Base-by-base conservation (phyloP, 2,329 filamentous ascomycete species). In the Colletotrichum lupini region DNA sequence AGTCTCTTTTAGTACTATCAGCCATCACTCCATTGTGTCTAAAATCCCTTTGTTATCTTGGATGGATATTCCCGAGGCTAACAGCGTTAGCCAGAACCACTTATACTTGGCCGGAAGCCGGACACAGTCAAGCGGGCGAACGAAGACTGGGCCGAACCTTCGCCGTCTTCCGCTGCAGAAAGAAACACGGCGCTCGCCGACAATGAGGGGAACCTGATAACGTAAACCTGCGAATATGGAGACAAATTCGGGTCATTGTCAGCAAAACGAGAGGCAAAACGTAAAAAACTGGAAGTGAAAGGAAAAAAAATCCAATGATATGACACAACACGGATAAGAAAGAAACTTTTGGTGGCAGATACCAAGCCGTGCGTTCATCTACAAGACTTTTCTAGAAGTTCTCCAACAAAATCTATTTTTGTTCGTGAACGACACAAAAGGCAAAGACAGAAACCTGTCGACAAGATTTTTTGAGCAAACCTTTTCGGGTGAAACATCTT, bases 351-450 rank as follows among this genome's bases (percentile, higher is more conserved):
- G n/a, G 46, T 22, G 52, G 58, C 28, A 67, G 62, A 49, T 59
- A 59, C 70, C 56, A 70, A 70, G 67, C 70, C 56, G 53, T 60
- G 70, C 67, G 60, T 65, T 56, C 60, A n/a, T 70, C 66, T 65
- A 49, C 60, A 70, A 65, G 42, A 61, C 60, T 73, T 73, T 73
- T 73, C 70, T 65, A 70, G 70, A 73, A 73, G 32, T 49, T 63
- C 42, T 19, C 57, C 37, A 22, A 28, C 12, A 37, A 42, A 42
- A 32, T 69, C 66, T 72, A 72, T 72, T 73, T 73, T 65, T 14
- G 60, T 65, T 65, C 70, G 70, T 73, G 70, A 73, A 73, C 66
- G 53, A 65, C 67, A 69, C 32, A 49, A 49, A 26, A 7, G 37
- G 49, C 35, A n/a, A 28, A 28, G 22, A 14, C 26, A 60, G 35